Base-by-base conservation (phyloP, 2,329 filamentous ascomycete species). In the Diplodia mutila region DNA sequence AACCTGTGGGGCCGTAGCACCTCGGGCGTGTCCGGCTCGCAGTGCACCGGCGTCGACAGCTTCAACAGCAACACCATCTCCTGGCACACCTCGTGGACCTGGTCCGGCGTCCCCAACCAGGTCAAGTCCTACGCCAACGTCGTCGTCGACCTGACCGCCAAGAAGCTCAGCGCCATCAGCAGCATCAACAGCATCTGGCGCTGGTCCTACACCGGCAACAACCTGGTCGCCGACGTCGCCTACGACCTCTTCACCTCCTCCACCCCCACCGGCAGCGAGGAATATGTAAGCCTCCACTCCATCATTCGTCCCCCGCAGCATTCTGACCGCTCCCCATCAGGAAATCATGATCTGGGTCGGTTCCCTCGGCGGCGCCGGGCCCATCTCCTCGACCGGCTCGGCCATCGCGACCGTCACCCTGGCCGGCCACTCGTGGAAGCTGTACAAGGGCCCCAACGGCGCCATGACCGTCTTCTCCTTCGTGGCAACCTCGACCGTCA, bases 261-360 rank as follows among this genome's bases (percentile, higher is more conserved):
- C 37, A 81, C 79, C 46, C 74, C 71, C 51, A 73, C 81, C 18
- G 80, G 86, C 71, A 89, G 86, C 72, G 88, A 90, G 59, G 42
- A 63, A 39, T 63, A 51, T 23, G 57, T 61, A 61, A 46, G 57
- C 48, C 12, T 5, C 16, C 3, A 3, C 37, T 16, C 37, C 14
- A 1, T 0, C 37, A 3, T 42, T 18, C 37, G 2, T 1, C 37
- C 12, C 2, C 2, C 1, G 7, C 39, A 42, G n/a, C 48, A 11
- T 4, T 3, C 48, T 52, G 2, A 52, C 23, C 49, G 29, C 8
- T 3, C 5, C 49, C 21, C 14, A 9, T n/a, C 12, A 61, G 57
- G 59, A 63, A 77, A 80, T 90, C 71, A 90, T 90, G 88, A 83
- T 90, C 71, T 90, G 88, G 88, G 80, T 89, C 54, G 84, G 80